These are phyloP conservation scores for Aspergillus latus DNA, from an alignment of 2,329 filamentous ascomycete genomes.

Conservation along the genomic window DNA sequence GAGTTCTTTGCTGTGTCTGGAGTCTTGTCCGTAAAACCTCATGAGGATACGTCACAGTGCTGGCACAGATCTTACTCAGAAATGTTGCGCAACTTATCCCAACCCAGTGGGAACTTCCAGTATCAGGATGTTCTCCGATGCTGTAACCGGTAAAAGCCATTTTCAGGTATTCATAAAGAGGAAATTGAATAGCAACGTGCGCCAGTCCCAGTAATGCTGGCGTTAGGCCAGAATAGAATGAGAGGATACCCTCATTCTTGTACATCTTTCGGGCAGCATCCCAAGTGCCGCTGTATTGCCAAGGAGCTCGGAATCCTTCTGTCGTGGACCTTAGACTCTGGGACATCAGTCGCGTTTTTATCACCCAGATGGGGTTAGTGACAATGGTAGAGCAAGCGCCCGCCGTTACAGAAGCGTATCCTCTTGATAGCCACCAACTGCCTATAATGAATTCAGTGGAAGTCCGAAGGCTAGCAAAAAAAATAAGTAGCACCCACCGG, in stretches of 20 bases:
- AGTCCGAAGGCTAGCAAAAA: not conserved
- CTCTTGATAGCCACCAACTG: conserved; percentile 74
- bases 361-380: conserved; percentile 99
- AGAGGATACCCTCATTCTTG: conserved; percentile 76
- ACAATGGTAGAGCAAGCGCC: conserved; percentile 89
- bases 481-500: conserved; percentile 52
- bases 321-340: conserved; percentile 63
- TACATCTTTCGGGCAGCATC: conserved; percentile 98
- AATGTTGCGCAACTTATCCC: conserved; percentile 88
- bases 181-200: conserved; percentile 96
- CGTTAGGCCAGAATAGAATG: conserved; percentile 93
- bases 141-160: conserved; percentile 83
- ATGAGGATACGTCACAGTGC: conserved; percentile 93
- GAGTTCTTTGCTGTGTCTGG: conserved; percentile 83
- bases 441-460: conserved; percentile 48
- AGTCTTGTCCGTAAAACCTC: conserved; percentile 91
- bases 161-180: conserved; percentile 91
- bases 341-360: conserved; percentile 97
- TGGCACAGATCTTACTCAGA: conserved; percentile 90
- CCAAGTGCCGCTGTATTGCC: conserved; percentile 86
- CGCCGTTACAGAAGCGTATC: conserved; percentile 86
- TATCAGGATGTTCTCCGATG: conserved; percentile 70
- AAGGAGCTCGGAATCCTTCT: conserved; percentile 56
- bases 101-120: conserved; percentile 68
- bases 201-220: conserved; percentile 88